Conservation (phyloP, 805 yeast genomes). For the Saitoella complicata region DNA sequence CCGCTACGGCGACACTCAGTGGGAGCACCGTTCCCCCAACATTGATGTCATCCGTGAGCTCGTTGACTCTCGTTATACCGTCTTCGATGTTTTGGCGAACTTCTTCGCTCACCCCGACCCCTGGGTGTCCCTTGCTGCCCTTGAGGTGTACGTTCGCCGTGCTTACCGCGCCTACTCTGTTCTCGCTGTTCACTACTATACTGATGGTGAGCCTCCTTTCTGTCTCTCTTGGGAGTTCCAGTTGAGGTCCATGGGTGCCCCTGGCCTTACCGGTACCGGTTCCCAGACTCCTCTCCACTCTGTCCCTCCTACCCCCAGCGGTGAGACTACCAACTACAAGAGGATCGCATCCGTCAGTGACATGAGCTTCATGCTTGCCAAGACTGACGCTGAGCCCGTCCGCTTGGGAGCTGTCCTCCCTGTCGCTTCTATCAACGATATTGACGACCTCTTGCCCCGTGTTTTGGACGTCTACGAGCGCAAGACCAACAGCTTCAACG, state of each 20-base stretch:
- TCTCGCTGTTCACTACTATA: conserved; percentile 50
- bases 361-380: conserved; percentile 65
- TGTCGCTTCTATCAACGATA: conserved; percentile 69
- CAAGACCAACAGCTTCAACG: conserved; percentile 22
- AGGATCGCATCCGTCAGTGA: conserved; percentile 90
- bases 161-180: conserved; percentile 93
- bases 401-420: conserved; percentile 79
- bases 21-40: conserved; percentile 67
- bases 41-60: conserved; percentile 70
- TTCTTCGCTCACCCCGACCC: conserved; percentile 72
- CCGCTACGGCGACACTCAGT: conserved; percentile 69
- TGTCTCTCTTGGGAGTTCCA: conserved; percentile 72
- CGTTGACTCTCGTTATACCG: conserved; percentile 89
- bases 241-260: conserved; percentile 53
- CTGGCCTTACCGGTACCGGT: conserved; percentile 17
- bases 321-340: conserved; percentile 25
- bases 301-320: not conserved
- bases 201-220: conserved; percentile 38
- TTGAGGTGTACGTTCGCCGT: conserved; percentile 90
- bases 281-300: not conserved
- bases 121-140: conserved; percentile 87
- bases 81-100: conserved; percentile 88
- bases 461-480: conserved; percentile 58
- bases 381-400: conserved; percentile 42
- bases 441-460: conserved; percentile 62